Evolutionary conservation across 2,329 filamentous ascomycete genomes (phyloP).

Genomic region (Sphaceloma murrayae): DNA sequence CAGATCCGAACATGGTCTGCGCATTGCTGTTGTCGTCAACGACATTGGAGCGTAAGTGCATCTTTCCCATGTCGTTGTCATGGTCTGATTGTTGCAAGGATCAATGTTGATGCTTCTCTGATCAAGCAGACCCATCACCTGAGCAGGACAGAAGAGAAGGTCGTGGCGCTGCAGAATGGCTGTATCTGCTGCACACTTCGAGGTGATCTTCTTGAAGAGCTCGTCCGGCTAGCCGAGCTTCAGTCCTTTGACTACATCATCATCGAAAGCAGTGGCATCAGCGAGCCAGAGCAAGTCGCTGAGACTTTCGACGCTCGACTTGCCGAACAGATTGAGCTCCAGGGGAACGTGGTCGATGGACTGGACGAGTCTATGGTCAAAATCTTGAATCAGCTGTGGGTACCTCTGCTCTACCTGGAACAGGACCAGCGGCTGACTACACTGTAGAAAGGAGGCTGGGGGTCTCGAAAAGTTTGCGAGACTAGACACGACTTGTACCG

Average conservation of each 20-base stretch:
- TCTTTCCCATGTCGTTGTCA: neutral
- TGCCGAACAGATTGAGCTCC: constrained; percentile 29
- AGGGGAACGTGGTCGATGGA: constrained; percentile 27
- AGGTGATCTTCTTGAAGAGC: constrained; percentile 60
- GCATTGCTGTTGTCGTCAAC: constrained; percentile 64
- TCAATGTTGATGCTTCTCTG: constrained; percentile 28
- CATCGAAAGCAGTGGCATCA: constrained; percentile 63
- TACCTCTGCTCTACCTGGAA: constrained; percentile 5
- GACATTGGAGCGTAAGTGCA: constrained; percentile 44
- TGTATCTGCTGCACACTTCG: constrained; percentile 70
- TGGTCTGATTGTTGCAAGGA: neutral
- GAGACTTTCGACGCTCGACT: constrained; percentile 58
- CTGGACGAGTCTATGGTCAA: constrained; percentile 37
- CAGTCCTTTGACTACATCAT: constrained; percentile 61
- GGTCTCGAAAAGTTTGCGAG: constrained; percentile 56
- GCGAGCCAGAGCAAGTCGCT: constrained; percentile 63
- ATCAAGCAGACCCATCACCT: constrained; percentile 25
- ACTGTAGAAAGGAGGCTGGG: constrained; percentile 43
- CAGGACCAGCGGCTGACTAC: constrained; percentile 15
- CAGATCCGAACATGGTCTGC: constrained; percentile 55
- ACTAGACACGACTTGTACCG: constrained; percentile 62
- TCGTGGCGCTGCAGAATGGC: constrained; percentile 36
- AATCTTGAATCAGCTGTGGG: constrained; percentile 40
- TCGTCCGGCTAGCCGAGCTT: constrained; percentile 54
- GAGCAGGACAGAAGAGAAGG: constrained; percentile 27